Evolutionary conservation across 495 filamentous ascomycete species (phyloP), one percentile per base, ranked within the genome.

Genomic region (Aspergillus olivimuriae): DNA sequence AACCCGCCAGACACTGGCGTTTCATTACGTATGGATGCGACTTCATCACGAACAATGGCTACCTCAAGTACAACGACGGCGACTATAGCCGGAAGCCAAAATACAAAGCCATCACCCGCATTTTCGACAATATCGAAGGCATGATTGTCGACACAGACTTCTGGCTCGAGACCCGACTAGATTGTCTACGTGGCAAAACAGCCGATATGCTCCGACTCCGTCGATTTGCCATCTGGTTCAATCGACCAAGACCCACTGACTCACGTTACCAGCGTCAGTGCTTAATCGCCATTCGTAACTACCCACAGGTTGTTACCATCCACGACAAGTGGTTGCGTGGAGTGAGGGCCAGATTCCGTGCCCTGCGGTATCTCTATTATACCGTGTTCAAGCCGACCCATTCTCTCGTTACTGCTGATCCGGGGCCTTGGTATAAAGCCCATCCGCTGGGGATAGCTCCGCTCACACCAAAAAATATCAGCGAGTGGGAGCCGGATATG

Each of bases 11-110:
- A 28, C 24, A 42, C 21, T 42, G 45, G 45, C 38, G 22, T 2
- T 19, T 48, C 7, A 34, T 48, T 15, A 37, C 31, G n/a, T 42
- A 48, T 26, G 45, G 39, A 9, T 26, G 39, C 2, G 20, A 28
- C 1, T 48, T 48, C n/a, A 41, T 48, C 22, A 18, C 12, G 12
- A 37, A 48, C 39, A 32, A 37, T 22, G 38, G 45, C 15, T 47
- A 42, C 20, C 19, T 1, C 4, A 43, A 23, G 2, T 21, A 30
- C 15, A 43, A 42, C 8, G 31, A 42, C 12, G 10, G 17, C 4
- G 4, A 10, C 1, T 18, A 35, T 15, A 41, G 38, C 22, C 17
- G 1, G 8, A 11, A 34, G 11, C 18, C 23, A 4, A n/a, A 19
- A 16, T 30, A 37, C 24, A 11, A 14, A 5, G 22, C 41, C 11